These are phyloP conservation scores for Sordariomycetes sp. DNA, from an alignment of 2,329 filamentous ascomycete genomes.

Conservation along the genomic window DNA sequence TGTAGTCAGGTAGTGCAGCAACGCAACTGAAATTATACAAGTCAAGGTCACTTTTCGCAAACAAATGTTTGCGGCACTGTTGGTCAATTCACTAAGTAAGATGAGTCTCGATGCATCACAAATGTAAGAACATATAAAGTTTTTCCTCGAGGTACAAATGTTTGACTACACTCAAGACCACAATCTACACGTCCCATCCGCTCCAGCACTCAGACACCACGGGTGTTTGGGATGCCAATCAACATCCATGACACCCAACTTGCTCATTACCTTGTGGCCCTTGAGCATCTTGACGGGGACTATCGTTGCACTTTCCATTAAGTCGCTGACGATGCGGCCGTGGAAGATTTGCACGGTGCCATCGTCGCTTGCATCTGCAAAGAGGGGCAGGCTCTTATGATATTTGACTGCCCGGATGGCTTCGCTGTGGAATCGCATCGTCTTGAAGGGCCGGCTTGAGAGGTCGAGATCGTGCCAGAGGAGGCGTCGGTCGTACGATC, in stretches of 20 bases:
- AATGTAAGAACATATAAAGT: too few species aligned
- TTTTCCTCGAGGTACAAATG: too few species aligned
- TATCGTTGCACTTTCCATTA: conserved; percentile 94
- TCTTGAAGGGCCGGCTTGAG: conserved; percentile 86
- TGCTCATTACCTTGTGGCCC: conserved; percentile 79
- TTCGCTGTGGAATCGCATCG: conserved; percentile 85
- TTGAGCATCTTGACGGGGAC: conserved; percentile 90
- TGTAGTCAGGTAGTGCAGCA: too few species aligned
- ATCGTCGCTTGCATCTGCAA: conserved; percentile 92
- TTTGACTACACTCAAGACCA: conserved; percentile 55
- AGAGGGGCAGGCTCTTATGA: conserved; percentile 75
- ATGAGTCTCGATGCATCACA: too few species aligned
- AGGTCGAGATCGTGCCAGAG: conserved; percentile 97
- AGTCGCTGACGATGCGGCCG: conserved; percentile 85
- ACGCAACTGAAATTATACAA: too few species aligned
- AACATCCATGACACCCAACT: conserved; percentile 84
- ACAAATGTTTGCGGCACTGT: too few species aligned
- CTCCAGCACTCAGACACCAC: conserved; percentile 90
- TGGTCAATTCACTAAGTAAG: too few species aligned
- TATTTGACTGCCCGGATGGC: conserved; percentile 85
- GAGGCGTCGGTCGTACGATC: conserved; percentile 86
- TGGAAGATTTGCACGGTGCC: conserved; percentile 94
- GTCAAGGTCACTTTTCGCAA: too few species aligned
- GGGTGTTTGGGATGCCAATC: conserved; percentile 94
- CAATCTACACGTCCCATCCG: conserved; percentile 83